These are phyloP conservation scores for Tubosaeta sp. DNA, from an alignment of 768 basidiomycete species.

Conservation along the genomic window DNA sequence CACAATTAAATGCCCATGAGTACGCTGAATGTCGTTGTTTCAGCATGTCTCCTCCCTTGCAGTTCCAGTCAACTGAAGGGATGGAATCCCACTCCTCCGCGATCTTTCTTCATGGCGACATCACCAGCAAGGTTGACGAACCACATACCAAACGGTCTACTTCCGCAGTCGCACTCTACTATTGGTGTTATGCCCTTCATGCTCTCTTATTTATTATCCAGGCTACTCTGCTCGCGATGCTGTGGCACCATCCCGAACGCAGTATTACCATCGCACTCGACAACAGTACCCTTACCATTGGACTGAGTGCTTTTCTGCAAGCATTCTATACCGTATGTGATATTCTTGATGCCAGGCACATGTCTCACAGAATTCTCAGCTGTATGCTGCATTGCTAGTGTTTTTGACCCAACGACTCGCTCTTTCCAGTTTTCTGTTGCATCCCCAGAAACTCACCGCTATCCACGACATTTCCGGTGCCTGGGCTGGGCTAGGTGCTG, in stretches of 20 bases:
- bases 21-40: neutral
- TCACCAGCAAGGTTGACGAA: too few species aligned
- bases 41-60: neutral
- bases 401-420: neutral
- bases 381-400: neutral
- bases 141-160: neutral
- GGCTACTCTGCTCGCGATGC: neutral
- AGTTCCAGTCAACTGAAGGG: neutral
- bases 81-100: neutral
- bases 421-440: neutral
- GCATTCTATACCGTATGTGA: neutral
- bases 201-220: neutral
- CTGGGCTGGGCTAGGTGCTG: neutral
- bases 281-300: neutral
- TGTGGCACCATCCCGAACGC: neutral
- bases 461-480: neutral
- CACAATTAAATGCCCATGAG: too few species aligned
- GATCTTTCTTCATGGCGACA: neutral
- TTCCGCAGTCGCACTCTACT: neutral
- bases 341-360: too few species aligned
- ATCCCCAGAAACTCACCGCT: neutral
- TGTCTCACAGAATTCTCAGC: neutral
- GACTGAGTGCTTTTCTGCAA: neutral
- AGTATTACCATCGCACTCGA: neutral
- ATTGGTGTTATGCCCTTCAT: neutral